phyloP scores from a whole-genome alignment of 441 rosid genomes.

The Bruguiera hainesii region DNA sequence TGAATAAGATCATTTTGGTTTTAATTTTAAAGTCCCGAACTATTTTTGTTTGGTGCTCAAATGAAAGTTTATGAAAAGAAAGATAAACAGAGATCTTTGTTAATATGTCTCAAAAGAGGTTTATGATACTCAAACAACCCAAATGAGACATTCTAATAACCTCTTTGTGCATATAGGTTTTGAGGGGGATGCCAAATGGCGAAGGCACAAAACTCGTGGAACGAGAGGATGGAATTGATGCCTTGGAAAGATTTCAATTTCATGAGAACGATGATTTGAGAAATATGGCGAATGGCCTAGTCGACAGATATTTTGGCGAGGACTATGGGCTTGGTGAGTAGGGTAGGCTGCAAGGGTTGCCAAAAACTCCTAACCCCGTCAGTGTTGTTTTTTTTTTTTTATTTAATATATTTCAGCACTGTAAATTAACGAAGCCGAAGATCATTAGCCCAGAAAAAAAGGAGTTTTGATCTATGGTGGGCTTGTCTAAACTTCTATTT shows the following conservation, averaged over 20 bases:
- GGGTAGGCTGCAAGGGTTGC: background rate
- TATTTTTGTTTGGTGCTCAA: too few relatives aligned
- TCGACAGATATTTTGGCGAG: conserved; percentile 88
- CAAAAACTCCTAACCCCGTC: background rate
- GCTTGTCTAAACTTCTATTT: background rate
- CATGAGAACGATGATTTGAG: conserved; percentile 92
- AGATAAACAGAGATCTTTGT: too few relatives aligned
- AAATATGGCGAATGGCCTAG: conserved; percentile 87
- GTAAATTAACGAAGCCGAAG: conserved; percentile 1
- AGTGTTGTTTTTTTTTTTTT: background rate
- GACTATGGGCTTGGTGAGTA: conserved; percentile 70
- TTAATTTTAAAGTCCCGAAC: too few relatives aligned
- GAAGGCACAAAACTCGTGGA: conserved; percentile 89
- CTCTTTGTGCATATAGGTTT: conserved; percentile 42
- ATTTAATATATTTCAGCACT: background rate
- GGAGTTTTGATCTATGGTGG: conserved; percentile 5
- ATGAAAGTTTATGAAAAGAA: too few relatives aligned
- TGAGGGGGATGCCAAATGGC: conserved; percentile 88
- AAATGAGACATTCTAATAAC: background rate
- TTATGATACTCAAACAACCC: background rate
- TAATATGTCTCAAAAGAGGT: too few relatives aligned
- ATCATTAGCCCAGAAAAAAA: background rate
- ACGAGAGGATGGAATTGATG: conserved; percentile 90
- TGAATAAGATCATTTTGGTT: too few relatives aligned
- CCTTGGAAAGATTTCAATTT: conserved; percentile 93